Evolutionary conservation across 768 basidiomycete species (phyloP).

Genomic region (Tylopilus balloui): DNA sequence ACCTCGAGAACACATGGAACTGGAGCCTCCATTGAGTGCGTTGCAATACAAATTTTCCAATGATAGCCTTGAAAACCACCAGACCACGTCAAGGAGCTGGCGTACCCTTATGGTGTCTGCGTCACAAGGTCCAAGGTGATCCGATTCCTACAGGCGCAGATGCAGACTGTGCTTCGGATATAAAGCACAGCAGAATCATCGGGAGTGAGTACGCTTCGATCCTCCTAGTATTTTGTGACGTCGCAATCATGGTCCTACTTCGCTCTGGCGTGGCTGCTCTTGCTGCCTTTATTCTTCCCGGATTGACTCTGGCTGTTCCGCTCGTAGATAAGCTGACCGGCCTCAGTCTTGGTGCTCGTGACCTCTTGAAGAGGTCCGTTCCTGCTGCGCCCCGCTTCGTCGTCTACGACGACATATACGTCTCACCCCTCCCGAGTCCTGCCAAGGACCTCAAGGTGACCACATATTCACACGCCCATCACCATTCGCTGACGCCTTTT

Average conservation of each 20-base stretch:
- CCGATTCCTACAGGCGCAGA: too few relatives aligned
- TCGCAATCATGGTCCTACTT: conserved; percentile 10
- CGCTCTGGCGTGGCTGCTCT: background rate
- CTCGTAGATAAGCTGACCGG: conserved; percentile 13
- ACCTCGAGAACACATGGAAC: too few relatives aligned
- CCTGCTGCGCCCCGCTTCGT: conserved; percentile 48
- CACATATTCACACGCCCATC: background rate
- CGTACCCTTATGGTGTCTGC: too few relatives aligned
- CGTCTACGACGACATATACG: conserved; percentile 38
- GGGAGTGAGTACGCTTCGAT: too few relatives aligned
- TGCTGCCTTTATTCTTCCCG: conserved; percentile 4
- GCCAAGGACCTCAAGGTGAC: conserved; percentile 41
- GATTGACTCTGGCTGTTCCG: conserved; percentile 7
- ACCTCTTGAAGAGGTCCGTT: conserved; percentile 11
- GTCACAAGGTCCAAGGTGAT: too few relatives aligned
- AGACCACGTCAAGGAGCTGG: too few relatives aligned
- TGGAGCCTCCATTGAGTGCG: too few relatives aligned
- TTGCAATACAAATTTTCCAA: too few relatives aligned
- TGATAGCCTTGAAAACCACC: too few relatives aligned
- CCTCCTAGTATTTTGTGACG: too few relatives aligned
- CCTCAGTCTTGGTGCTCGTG: conserved; percentile 19
- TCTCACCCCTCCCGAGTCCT: conserved; percentile 39
- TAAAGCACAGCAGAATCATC: too few relatives aligned
- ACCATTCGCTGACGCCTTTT: background rate
- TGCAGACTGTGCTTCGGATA: too few relatives aligned